phyloP scores from a whole-genome alignment of 345 rosid species.

The Triadica sebifera region DNA sequence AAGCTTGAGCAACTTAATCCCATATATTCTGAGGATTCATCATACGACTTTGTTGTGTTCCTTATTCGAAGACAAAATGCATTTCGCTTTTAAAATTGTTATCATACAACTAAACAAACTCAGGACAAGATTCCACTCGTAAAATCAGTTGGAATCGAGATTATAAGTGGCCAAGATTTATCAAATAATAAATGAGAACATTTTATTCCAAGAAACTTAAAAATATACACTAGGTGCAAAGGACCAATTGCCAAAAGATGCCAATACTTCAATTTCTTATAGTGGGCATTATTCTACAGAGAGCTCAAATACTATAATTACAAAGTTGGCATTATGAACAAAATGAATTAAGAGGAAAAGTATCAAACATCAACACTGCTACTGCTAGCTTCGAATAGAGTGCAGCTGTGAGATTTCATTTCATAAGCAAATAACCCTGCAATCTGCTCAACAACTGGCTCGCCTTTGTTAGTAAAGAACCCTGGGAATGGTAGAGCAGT shows the following conservation, averaged over 20 bases:
- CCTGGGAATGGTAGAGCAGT: constrained; percentile 84
- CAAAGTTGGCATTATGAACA: constrained; percentile 6
- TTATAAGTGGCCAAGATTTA: not conserved
- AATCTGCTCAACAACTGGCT: constrained; percentile 48
- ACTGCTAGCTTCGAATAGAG: constrained; percentile 61
- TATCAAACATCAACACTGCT: constrained; percentile 26
- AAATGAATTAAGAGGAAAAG: not conserved
- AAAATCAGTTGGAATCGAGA: not conserved
- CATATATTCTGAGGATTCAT: no score
- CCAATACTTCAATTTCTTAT: not conserved
- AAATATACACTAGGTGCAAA: constrained; percentile 7
- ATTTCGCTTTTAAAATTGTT: not conserved
- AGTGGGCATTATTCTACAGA: constrained; percentile 13
- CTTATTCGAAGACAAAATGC: not conserved
- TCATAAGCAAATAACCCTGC: constrained; percentile 46
- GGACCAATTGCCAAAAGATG: not conserved
- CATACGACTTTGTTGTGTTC: no score
- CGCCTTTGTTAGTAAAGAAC: constrained; percentile 63
- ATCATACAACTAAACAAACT: not conserved
- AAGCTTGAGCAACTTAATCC: no score
- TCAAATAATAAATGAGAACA: not conserved
- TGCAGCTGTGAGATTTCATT: constrained; percentile 83
- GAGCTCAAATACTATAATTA: constrained; percentile 5
- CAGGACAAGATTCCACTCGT: not conserved
- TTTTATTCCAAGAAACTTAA: constrained; percentile 9